Percentiles rank a stretch among this genome's conserved stretches.
These are phyloP conservation scores for Cornus kousa DNA, from an alignment of 148 eudicot species.

Conservation along the genomic window DNA sequence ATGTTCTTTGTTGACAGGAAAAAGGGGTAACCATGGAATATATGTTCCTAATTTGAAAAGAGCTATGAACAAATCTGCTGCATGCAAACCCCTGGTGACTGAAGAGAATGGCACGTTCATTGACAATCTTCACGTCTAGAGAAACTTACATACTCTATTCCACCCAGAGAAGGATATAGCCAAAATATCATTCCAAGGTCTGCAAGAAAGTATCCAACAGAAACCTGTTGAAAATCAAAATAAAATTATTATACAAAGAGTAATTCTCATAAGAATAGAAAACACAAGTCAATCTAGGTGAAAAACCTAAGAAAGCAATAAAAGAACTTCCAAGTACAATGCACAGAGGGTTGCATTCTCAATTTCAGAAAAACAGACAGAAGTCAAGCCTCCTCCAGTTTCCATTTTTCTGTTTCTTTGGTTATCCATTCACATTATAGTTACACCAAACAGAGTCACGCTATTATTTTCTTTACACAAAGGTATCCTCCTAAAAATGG, in stretches of 20 bases:
- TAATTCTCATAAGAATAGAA: background rate
- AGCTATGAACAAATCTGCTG: too few relatives aligned
- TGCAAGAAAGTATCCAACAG: conserved; percentile 90
- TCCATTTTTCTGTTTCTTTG: background rate
- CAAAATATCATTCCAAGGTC: conserved; percentile 95
- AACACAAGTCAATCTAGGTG: background rate
- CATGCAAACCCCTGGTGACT: background rate
- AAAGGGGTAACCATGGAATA: background rate
- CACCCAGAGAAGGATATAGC: conserved; percentile 93
- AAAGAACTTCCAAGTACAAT: background rate
- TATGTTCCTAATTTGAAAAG: background rate
- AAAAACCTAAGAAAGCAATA: conserved; percentile 2
- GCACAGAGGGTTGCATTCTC: conserved; percentile 6
- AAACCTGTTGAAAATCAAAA: conserved; percentile 64
- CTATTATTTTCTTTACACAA: background rate
- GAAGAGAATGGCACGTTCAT: background rate
- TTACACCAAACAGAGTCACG: background rate
- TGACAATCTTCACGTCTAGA: conserved; percentile 6
- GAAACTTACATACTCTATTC: conserved; percentile 90
- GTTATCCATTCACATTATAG: background rate
- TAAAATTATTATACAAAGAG: conserved; percentile 22
- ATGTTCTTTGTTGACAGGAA: background rate
- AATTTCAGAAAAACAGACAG: background rate
- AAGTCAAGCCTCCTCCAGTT: background rate
- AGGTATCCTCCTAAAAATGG: background rate